Evolutionary conservation across 2,329 filamentous ascomycete species (phyloP).

Genomic region (Helotiales sp.): DNA sequence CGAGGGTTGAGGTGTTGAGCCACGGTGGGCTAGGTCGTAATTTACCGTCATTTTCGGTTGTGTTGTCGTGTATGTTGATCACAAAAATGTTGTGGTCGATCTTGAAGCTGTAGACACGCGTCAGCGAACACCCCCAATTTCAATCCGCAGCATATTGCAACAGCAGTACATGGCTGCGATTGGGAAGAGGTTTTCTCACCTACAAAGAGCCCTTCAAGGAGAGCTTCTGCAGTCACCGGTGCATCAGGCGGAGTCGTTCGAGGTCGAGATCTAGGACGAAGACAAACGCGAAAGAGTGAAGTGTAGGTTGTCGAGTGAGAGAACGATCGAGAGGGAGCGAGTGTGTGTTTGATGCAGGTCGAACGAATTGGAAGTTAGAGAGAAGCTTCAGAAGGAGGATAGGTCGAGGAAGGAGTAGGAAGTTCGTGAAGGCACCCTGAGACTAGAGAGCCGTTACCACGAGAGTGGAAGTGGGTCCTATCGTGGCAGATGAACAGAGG

Average conservation of each 20-base stretch:
- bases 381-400: slow-evolving; percentile 7
- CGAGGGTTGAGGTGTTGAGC: slow-evolving; percentile 49
- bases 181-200: slow-evolving; percentile 19
- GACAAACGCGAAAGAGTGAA: too few species aligned
- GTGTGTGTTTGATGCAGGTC: slow-evolving; percentile 18
- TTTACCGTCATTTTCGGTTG: slow-evolving; percentile 69
- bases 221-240: slow-evolving; percentile 34
- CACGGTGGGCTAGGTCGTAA: slow-evolving; percentile 71
- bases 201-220: slow-evolving; percentile 32
- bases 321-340: slow-evolving; percentile 6
- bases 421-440: slow-evolving; percentile 18
- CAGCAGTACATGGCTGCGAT: background rate
- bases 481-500: slow-evolving; percentile 32
- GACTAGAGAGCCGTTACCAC: slow-evolving; percentile 27
- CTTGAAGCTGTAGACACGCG: slow-evolving; percentile 15
- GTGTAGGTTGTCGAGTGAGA: slow-evolving; percentile 12
- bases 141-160: background rate
- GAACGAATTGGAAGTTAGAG: slow-evolving; percentile 10
- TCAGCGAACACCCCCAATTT: slow-evolving; percentile 15
- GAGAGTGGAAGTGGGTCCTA: slow-evolving; percentile 27
- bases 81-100: slow-evolving; percentile 14
- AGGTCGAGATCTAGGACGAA: background rate
- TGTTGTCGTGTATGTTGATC: background rate
- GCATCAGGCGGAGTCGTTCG: slow-evolving; percentile 32
- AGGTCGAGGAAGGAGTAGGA: slow-evolving; percentile 22